Conservation (phyloP, 805 yeast species). For the Saccharomycopsis javanensis region DNA sequence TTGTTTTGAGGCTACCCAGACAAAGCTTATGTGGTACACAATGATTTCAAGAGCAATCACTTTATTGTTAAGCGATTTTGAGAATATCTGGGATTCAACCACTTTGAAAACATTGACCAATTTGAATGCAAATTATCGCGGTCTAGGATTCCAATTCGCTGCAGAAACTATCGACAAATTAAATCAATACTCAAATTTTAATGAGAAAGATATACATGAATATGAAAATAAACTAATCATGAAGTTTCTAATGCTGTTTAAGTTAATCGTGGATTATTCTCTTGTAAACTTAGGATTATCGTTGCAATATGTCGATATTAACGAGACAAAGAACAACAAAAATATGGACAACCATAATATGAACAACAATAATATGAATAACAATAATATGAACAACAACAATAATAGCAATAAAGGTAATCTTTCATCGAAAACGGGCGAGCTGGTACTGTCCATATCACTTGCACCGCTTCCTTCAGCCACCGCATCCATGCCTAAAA, state of each 20-base stretch:
- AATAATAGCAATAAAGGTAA: too few relatives aligned
- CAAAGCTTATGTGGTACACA: constrained; percentile 1
- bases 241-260: constrained; percentile 3
- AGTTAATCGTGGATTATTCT: constrained; percentile 8
- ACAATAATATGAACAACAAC: too few relatives aligned
- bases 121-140: neutral
- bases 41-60: constrained; percentile 5
- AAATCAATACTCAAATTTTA: neutral
- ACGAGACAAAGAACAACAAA: neutral
- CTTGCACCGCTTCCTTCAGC: neutral
- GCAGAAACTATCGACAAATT: constrained; percentile 2
- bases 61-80: constrained; percentile 1
- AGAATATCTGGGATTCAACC: neutral
- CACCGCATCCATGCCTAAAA: neutral
- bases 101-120: neutral
- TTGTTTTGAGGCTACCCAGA: neutral
- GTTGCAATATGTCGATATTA: neutral
- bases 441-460: neutral
- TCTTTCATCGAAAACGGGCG: neutral
- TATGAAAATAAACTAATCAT: neutral
- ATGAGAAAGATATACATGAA: neutral
- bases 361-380: neutral
- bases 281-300: constrained; percentile 9
- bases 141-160: neutral
- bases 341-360: too few relatives aligned